Evolutionary conservation across 257 asterid genomes (phyloP), one percentile per base, ranked within the genome.

Genomic region (Fraxinus pennsylvanica): DNA sequence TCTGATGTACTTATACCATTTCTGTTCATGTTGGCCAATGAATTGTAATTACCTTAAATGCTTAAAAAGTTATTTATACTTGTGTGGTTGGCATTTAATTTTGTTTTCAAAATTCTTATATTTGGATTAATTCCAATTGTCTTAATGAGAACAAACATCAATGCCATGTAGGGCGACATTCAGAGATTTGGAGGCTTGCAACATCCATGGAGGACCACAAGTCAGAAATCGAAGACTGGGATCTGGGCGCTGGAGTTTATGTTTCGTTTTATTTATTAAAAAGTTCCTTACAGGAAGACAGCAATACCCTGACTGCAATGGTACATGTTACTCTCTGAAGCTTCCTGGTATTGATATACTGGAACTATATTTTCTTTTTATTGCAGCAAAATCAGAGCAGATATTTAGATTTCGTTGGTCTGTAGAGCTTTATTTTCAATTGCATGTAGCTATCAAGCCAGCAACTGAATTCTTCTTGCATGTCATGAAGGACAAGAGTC

Each of bases 171-270:
- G 99, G 83, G 68, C 88, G 89, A 76, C 92, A 93, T 85, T 41
- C 84, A 1, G 97, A 93, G 82, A 88, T 96, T 86, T 93, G 98
- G 98, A 86, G 83, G 85, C 83, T 93, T 72, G 91, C 89, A 54
- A 89, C 89, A 27, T 78, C 90, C 82, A 92, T 96, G 99, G 98
- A 91, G 84, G 93, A 83, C 79, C 85, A 87, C 81, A 93, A 87
- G 81, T 88, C 94, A 68, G 97, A 93, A 90, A 95, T 91, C 74
- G 98, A 93, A 87, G 92, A 93, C 76, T 95, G 96, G 97, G 98
- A 95, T 83, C 88, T 95, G 47, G 99, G 99, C 73, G 98, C 97
- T 78, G 99, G 97, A 84, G 74, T 96, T 80, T 96, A 89, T 83
- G 82, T 92, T 72, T 92, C 97, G 12, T 96, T 85, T 89, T 93